Percentiles rank a stretch among this genome's conserved stretches.
Conservation (phyloP, 345 rosid species). For the Salix dunnii region DNA sequence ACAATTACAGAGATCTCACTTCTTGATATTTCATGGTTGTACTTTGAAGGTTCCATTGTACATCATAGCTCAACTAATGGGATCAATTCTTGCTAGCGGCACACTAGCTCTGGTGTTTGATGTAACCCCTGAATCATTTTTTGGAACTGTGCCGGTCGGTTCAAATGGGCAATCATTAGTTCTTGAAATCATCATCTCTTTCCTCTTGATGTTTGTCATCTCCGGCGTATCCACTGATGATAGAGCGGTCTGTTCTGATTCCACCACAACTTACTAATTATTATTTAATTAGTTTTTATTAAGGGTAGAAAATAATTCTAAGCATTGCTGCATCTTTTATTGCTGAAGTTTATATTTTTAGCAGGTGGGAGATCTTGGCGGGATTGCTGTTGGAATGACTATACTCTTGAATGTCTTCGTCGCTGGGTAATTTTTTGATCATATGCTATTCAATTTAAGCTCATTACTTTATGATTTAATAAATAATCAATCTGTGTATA, state of each 20-base stretch:
- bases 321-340: not conserved
- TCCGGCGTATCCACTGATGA: constrained; percentile 47
- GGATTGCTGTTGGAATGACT: constrained; percentile 62
- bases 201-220: constrained; percentile 66
- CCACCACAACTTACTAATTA: not conserved
- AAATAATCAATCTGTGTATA: too few species aligned
- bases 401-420: constrained; percentile 52
- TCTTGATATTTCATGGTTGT: not conserved
- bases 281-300: not conserved
- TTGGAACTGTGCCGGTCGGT: constrained; percentile 57
- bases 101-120: constrained; percentile 41
- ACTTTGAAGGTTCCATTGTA: constrained; percentile 46
- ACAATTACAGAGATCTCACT: too few species aligned
- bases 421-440: constrained; percentile 40
- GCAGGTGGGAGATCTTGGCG: constrained; percentile 46
- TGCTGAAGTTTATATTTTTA: not conserved
- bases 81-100: constrained; percentile 57
- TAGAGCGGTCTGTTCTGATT: constrained; percentile 38
- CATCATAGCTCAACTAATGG: constrained; percentile 46
- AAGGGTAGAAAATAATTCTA: not conserved
- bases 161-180: constrained; percentile 46
- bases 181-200: constrained; percentile 57
- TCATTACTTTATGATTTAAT: too few species aligned
- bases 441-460: too few species aligned
- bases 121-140: constrained; percentile 43